A percentile compares a stretch with the other conserved stretches of the same genome.
Conservation (phyloP, 1,139 yeast species). For the Geotrichum reessii region DNA sequence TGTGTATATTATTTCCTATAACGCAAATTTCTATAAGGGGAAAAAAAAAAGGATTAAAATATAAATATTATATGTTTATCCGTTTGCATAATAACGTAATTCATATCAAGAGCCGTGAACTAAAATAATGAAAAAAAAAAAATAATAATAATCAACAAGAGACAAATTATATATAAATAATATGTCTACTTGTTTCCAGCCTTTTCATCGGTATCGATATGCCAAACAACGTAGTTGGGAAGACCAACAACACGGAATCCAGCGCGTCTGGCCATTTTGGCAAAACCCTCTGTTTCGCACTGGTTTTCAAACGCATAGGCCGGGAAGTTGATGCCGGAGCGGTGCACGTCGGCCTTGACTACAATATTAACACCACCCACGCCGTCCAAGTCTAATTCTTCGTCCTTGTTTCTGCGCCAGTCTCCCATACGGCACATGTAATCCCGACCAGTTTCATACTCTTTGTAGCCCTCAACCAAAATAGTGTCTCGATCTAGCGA, state of each 20-base stretch:
- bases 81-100: not conserved
- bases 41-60: not conserved
- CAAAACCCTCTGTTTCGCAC: conserved; percentile 87
- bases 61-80: not conserved
- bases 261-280: conserved; percentile 76
- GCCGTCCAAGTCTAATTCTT: conserved; percentile 72
- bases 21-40: not conserved
- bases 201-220: conserved; percentile 25
- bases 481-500: conserved; percentile 75
- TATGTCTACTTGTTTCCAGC: not conserved
- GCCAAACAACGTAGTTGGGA: conserved; percentile 86
- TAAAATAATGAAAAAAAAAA: not conserved
- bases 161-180: not conserved
- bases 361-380: conserved; percentile 87
- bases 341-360: conserved; percentile 74
- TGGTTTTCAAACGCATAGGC: conserved; percentile 76
- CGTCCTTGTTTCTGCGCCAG: conserved; percentile 56
- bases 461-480: conserved; percentile 86
- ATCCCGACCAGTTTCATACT: conserved; percentile 82
- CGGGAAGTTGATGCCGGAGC: conserved; percentile 81
- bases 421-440: conserved; percentile 66
- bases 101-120: not conserved
- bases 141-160: not conserved
- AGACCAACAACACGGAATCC: conserved; percentile 79
- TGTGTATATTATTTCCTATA: not conserved